These are phyloP conservation scores for Lanmaoa rubissima DNA, from an alignment of 768 basidiomycete genomes.

Conservation along the genomic window DNA sequence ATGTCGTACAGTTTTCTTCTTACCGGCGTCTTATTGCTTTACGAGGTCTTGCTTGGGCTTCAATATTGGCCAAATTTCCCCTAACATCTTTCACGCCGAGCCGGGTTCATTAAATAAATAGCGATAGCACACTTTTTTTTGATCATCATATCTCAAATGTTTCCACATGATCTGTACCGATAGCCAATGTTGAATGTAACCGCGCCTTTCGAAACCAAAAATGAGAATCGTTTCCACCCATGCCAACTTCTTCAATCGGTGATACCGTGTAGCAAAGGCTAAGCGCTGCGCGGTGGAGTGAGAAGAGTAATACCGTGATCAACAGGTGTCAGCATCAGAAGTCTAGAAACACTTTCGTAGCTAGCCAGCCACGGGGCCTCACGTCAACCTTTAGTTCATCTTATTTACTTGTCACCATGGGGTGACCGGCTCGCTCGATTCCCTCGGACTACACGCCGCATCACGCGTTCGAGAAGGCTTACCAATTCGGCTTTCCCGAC, in stretches of 20 bases:
- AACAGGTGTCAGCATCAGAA: no score
- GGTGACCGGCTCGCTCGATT: not conserved
- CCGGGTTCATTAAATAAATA: slow-evolving; percentile 10
- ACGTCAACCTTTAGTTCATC: not conserved
- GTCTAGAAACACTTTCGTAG: no score
- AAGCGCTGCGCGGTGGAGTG: no score
- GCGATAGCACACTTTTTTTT: slow-evolving; percentile 9
- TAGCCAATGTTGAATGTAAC: not conserved
- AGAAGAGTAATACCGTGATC: no score
- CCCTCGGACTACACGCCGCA: no score
- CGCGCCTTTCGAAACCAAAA: not conserved
- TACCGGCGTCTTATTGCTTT: not conserved
- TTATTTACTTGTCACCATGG: not conserved
- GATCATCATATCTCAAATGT: not conserved
- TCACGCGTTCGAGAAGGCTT: no score
- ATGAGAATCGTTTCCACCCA: not conserved
- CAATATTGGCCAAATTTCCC: not conserved
- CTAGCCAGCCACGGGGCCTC: not conserved
- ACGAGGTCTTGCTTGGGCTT: not conserved
- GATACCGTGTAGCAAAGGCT: no score
- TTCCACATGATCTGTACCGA: slow-evolving; percentile 6
- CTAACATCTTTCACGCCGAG: slow-evolving; percentile 1
- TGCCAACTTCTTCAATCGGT: not conserved
- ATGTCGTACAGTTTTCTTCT: slow-evolving; percentile 1
- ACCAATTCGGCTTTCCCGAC: not conserved